These are phyloP conservation scores for Plasmodium chabaudi DNA, from an alignment of 169 alveolate genomes.

Conservation along the genomic window DNA sequence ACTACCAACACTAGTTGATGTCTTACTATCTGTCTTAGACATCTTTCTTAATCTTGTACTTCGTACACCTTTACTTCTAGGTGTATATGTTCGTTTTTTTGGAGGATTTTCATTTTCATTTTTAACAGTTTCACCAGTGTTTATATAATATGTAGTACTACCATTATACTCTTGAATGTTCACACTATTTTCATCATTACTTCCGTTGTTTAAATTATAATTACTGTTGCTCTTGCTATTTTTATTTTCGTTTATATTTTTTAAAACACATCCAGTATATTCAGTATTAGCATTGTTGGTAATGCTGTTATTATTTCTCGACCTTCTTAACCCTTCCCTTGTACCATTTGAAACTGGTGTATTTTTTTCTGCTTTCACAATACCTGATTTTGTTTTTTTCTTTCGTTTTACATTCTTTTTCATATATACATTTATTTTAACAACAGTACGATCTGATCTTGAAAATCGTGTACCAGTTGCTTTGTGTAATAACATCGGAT, in stretches of 20 bases:
- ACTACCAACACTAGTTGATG: neutral
- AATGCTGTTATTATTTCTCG: neutral
- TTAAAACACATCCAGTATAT: no score
- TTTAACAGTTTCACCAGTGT: neutral
- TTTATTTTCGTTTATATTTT: neutral
- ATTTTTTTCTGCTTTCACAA: neutral
- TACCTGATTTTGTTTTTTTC: neutral
- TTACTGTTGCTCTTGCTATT: no score
- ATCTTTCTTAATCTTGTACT: neutral
- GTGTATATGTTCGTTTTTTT: slow-evolving; percentile 1
- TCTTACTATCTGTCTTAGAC: neutral
- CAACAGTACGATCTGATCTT: slow-evolving; percentile 65
- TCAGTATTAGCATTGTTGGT: neutral
- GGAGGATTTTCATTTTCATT: neutral
- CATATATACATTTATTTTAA: slow-evolving; percentile 62
- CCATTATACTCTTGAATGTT: neutral
- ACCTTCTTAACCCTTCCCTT: neutral
- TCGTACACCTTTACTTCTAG: neutral
- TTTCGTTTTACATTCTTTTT: slow-evolving; percentile 38
- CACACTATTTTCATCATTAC: neutral
- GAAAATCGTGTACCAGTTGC: slow-evolving; percentile 86
- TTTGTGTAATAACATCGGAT: slow-evolving; percentile 84
- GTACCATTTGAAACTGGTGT: slow-evolving; percentile 3
- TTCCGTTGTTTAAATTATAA: neutral
- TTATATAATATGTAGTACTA: neutral